Evolutionary conservation across 1,284 basidiomycete species (phyloP).

Genomic region (Testicularia cyperi): DNA sequence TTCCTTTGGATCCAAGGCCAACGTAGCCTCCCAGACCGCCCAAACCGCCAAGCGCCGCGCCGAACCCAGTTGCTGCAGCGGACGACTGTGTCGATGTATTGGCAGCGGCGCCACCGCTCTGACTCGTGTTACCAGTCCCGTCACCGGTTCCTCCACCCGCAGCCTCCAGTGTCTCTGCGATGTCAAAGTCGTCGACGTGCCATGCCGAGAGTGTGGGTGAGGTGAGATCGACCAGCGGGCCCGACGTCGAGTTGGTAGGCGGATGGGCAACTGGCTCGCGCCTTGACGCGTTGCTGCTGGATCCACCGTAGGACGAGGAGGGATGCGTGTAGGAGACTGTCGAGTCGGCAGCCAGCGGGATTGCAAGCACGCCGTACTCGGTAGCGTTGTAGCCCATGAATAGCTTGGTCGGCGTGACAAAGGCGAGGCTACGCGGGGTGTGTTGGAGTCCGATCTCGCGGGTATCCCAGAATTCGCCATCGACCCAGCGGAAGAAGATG

Average conservation of each 20-base stretch:
- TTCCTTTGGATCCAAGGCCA: conserved; percentile 73
- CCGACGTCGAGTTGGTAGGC: conserved; percentile 28
- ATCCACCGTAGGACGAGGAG: conserved; percentile 11
- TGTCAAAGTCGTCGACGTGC: conserved; percentile 38
- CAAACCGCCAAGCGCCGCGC: conserved; percentile 60
- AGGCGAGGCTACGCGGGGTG: conserved; percentile 75
- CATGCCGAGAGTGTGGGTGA: conserved; percentile 20
- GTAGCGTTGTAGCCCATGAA: conserved; percentile 74
- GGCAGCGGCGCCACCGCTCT: neutral
- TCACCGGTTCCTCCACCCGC: conserved; percentile 3
- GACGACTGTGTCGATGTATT: neutral
- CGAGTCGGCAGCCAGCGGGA: conserved; percentile 58
- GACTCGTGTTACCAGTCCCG: too few species aligned
- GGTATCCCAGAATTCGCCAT: conserved; percentile 75
- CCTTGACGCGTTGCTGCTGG: conserved; percentile 10
- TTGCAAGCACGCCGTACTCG: conserved; percentile 74
- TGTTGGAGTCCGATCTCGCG: conserved; percentile 80
- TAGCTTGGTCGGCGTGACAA: conserved; percentile 68
- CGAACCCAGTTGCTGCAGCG: conserved; percentile 14
- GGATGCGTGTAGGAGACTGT: conserved; percentile 38
- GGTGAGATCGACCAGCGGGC: conserved; percentile 32
- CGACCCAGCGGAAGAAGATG: conserved; percentile 78
- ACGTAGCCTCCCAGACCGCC: conserved; percentile 84
- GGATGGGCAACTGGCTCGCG: conserved; percentile 30
- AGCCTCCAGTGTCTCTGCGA: conserved; percentile 9